Conservation (phyloP, 164 flowering plant species). For the Annona squamosa region DNA sequence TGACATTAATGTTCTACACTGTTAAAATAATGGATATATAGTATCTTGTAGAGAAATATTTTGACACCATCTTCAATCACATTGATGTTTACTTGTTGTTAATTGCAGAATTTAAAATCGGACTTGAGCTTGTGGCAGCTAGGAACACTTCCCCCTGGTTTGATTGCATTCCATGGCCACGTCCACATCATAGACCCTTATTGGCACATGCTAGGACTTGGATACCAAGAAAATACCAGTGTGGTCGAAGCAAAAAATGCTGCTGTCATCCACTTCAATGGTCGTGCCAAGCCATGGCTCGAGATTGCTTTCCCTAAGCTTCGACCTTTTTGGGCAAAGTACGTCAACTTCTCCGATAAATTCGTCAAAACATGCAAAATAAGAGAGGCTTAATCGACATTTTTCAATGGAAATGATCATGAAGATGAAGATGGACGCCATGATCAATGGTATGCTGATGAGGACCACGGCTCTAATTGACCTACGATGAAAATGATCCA, state of each 20-base stretch:
- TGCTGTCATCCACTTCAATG: slow-evolving; percentile 92
- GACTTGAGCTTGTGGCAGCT: slow-evolving; percentile 92
- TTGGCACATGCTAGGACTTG: slow-evolving; percentile 98
- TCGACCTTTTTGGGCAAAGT: slow-evolving; percentile 72
- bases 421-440: too few relatives aligned
- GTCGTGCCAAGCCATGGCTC: slow-evolving; percentile 95
- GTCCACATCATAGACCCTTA: slow-evolving; percentile 77
- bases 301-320: slow-evolving; percentile 83
- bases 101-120: slow-evolving; percentile 81
- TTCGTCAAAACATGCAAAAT: slow-evolving; percentile 76
- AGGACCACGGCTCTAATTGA: too few relatives aligned
- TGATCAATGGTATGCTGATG: too few relatives aligned
- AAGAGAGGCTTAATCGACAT: slow-evolving; percentile 8
- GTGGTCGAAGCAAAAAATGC: slow-evolving; percentile 61
- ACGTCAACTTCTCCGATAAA: slow-evolving; percentile 64
- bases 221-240: slow-evolving; percentile 85
- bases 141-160: slow-evolving; percentile 91
- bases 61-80: too few relatives aligned
- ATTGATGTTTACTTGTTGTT: neutral
- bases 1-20: too few relatives aligned
- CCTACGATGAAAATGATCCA: too few relatives aligned
- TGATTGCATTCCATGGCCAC: slow-evolving; percentile 92
- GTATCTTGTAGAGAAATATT: too few relatives aligned
- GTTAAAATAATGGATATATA: too few relatives aligned
- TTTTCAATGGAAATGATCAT: too few relatives aligned